Conservation (phyloP, 2,329 filamentous ascomycete genomes). For the Epichloe gansuensis region DNA sequence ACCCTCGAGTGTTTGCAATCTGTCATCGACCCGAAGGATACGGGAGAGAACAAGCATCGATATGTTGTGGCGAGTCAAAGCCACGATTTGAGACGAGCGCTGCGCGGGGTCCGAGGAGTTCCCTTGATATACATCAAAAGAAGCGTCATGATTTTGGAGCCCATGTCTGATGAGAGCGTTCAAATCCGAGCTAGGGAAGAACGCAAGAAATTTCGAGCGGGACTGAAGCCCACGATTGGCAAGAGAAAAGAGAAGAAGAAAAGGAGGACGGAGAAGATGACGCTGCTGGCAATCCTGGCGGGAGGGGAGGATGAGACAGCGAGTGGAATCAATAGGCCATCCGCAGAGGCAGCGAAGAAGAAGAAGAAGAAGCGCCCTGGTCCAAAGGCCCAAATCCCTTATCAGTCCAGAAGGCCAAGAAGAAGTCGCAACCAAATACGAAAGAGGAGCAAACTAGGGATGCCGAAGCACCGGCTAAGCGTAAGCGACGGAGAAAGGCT, state of each 20-base stretch:
- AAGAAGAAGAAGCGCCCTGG: slow-evolving; percentile 50
- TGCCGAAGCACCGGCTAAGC: slow-evolving; percentile 17
- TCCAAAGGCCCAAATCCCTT: slow-evolving; percentile 58
- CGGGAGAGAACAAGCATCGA: slow-evolving; percentile 60
- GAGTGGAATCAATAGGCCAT: slow-evolving; percentile 7
- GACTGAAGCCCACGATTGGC: slow-evolving; percentile 41
- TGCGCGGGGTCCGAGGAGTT: slow-evolving; percentile 58
- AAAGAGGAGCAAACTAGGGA: slow-evolving; percentile 16
- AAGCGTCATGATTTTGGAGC: slow-evolving; percentile 60
- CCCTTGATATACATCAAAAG: slow-evolving; percentile 69
- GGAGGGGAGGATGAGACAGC: slow-evolving; percentile 22
- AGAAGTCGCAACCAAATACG: slow-evolving; percentile 20
- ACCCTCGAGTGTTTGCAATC: slow-evolving; percentile 57
- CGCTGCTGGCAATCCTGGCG: slow-evolving; percentile 22
- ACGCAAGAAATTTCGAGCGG: slow-evolving; percentile 60
- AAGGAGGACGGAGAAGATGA: slow-evolving; percentile 20
- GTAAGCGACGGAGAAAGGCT: slow-evolving; percentile 20
- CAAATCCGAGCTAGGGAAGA: slow-evolving; percentile 56
- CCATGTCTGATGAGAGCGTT: slow-evolving; percentile 58
- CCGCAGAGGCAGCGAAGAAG: slow-evolving; percentile 29
- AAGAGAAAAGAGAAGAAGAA: slow-evolving; percentile 41
- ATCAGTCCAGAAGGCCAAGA: slow-evolving; percentile 57
- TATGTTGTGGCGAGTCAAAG: slow-evolving; percentile 72
- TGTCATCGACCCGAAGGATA: slow-evolving; percentile 69
- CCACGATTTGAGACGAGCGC: slow-evolving; percentile 44